Base-by-base conservation (phyloP, 2,329 filamentous ascomycete genomes). In the Dissoconium aciculare region DNA sequence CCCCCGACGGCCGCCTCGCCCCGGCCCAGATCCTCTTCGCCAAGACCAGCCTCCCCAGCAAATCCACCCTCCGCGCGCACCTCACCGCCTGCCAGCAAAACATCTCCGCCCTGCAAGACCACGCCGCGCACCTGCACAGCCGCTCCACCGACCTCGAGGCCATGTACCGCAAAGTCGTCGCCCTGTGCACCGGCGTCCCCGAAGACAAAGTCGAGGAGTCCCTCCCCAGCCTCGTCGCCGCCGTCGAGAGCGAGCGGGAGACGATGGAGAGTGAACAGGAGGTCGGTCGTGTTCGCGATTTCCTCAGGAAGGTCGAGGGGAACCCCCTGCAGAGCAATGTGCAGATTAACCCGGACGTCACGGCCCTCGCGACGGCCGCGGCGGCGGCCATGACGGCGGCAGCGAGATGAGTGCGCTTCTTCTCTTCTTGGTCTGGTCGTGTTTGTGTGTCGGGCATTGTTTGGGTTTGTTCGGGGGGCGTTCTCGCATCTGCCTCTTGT, bases 81-180 rank as follows among this genome's bases (percentile, higher is more conserved):
- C 62, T 84, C 12, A 67, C 71, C 24, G 79, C 80, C 3, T 78
- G 93, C 37, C 66, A 70, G 33, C 60, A 63, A 9, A 74, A 83
- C 27, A 82, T 83, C 26, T 64, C 68, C 25, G 63, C 67, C 11
- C 71, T 89, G 9, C 62, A 71, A 31, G 69, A 71, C 30, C 71
- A 78, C 43, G 75, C 83, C 2, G 67, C 69, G 11, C 69, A 69
- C 4, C 66, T 98, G 5, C 77, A 82, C 51, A 75, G 77, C 16
- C 74, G 80, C 36, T 87, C 82, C 44, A 76, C 74, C 4, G 84
- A 93, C 32, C 66, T 92, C 3, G 87, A 93, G 49, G 66, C 78
- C 42, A 83, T 89, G 56, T 94, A 94, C 52, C 71, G 84, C 15
- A 79, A 78, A 42, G 81, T 95, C 16, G 83, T 98, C 14, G 74